Evolutionary conservation across 805 yeast genomes (phyloP), one percentile per base, ranked within the genome.

Genomic region (Kluyveromyces lactis): DNA sequence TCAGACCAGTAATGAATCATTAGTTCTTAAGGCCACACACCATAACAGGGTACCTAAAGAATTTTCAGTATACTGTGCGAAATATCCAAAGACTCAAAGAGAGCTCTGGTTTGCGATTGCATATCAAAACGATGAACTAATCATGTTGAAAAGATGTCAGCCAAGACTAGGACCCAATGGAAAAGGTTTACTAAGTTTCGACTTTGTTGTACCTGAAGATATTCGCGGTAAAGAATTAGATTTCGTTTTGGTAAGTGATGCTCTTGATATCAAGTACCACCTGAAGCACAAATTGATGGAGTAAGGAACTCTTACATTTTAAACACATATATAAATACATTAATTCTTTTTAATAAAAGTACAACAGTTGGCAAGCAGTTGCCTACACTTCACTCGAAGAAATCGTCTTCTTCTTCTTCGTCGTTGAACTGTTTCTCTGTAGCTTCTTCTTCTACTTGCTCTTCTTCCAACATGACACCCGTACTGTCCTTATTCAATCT

Each of bases 81-180:
- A 74, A 50, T 92, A 85, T 64, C 95, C 95, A 33, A 90, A 92
- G 60, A 68, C 79, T 2, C 98, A 92, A 61, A 80, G 86, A 52
- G 97, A 92, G 56, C 77, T 94, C 0, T 92, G 98, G 97, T 86
- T 90, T 58, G 72, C 79, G 8, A 73, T 90, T 35, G 76, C 78
- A 45, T 61, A 62, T 19, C 60, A 64, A 5, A 65, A 60, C 2
- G 71, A 71, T 33, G 84, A 79, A 51, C 55, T 90, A 19, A 60
- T 72, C 28, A 68, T 81, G 31, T 64, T 90, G 33, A 86, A 85
- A 53, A 75, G 97, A 52, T 81, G 86, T 4, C 79, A 83, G 18
- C 92, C 92, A 2, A 67, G 57, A 36, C 50, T 57, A 11, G 47
- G 46, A 16, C 42, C 45, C 8, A 52, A 50, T 26, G 57, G 51